Evolutionary conservation across 2,329 filamentous ascomycete species (phyloP).

Genomic region (Fusarium torulosum): DNA sequence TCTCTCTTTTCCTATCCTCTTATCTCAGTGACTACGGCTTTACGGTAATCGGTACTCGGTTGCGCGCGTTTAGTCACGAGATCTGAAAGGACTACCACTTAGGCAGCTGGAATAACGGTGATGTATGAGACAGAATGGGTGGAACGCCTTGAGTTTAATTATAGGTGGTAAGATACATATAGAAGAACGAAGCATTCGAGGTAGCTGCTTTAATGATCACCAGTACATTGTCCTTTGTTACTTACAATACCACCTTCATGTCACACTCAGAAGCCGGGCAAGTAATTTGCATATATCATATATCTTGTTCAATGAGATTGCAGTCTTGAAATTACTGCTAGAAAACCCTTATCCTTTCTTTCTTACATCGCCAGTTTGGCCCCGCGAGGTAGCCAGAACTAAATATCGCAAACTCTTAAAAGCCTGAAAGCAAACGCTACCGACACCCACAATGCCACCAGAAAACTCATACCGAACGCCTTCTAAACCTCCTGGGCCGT

Average conservation of each 20-base stretch:
- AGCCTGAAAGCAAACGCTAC: conserved; percentile 34
- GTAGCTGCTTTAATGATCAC: too few species aligned
- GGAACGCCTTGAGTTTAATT: too few species aligned
- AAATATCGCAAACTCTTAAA: conserved; percentile 20
- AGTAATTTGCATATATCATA: conserved; percentile 2
- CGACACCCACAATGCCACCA: conserved; percentile 21
- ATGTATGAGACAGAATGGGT: too few species aligned
- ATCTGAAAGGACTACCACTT: too few species aligned
- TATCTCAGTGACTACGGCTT: conserved; percentile 1
- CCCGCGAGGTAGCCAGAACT: conserved; percentile 45
- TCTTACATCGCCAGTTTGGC: conserved; percentile 46
- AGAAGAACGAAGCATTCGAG: too few species aligned
- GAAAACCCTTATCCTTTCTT: conserved; percentile 28
- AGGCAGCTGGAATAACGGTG: too few species aligned
- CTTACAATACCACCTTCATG: neutral
- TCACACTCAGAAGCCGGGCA: conserved; percentile 5
- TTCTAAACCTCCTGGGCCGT: conserved; percentile 29
- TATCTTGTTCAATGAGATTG: conserved; percentile 27
- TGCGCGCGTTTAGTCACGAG: too few species aligned
- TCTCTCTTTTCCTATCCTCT: conserved; percentile 4
- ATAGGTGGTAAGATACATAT: too few species aligned
- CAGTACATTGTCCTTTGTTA: too few species aligned
- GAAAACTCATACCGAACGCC: conserved; percentile 18
- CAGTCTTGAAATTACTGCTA: conserved; percentile 40
- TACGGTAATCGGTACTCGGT: neutral